A percentile compares a stretch with the other conserved stretches of the same genome.
Evolutionary conservation across 1,139 yeast genomes (phyloP).

Genomic region (Debaryomyces udenii): DNA sequence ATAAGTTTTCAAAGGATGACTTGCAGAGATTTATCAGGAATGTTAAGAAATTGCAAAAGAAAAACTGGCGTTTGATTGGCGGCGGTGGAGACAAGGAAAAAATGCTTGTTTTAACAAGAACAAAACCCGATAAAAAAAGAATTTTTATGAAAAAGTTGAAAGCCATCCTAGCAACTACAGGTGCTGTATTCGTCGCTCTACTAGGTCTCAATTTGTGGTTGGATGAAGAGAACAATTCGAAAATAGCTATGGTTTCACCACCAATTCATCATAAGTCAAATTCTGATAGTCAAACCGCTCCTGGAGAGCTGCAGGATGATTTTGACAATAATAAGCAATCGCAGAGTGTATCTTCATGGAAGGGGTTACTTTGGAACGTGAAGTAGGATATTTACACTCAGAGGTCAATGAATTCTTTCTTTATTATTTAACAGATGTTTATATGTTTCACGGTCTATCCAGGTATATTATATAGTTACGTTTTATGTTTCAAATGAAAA

Average conservation of each 20-base stretch:
- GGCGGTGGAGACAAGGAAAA: slow-evolving; percentile 16
- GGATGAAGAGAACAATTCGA: slow-evolving; percentile 16
- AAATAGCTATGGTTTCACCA: background rate
- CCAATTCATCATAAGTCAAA: background rate
- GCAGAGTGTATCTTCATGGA: background rate
- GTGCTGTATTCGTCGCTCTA: slow-evolving; percentile 33
- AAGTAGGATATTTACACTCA: background rate
- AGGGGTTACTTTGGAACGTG: slow-evolving; percentile 8
- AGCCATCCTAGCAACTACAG: slow-evolving; percentile 37
- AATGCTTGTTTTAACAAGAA: slow-evolving; percentile 29
- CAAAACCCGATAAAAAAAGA: slow-evolving; percentile 9
- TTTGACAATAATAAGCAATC: too few relatives aligned
- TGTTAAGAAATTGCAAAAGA: slow-evolving; percentile 32
- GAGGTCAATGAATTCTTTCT: background rate
- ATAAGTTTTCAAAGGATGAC: slow-evolving; percentile 38
- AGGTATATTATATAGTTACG: slow-evolving; percentile 3
- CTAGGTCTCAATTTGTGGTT: slow-evolving; percentile 32
- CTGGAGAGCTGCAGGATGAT: background rate
- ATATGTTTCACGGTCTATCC: too few relatives aligned
- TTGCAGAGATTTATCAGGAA: slow-evolving; percentile 27
- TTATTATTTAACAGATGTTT: background rate
- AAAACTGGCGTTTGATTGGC: slow-evolving; percentile 44
- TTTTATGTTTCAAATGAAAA: slow-evolving; percentile 1
- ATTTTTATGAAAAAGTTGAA: slow-evolving; percentile 23
- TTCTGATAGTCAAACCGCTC: background rate